Conservation (phyloP, 2,329 filamentous ascomycete genomes). For the Pyricularia grisea region DNA sequence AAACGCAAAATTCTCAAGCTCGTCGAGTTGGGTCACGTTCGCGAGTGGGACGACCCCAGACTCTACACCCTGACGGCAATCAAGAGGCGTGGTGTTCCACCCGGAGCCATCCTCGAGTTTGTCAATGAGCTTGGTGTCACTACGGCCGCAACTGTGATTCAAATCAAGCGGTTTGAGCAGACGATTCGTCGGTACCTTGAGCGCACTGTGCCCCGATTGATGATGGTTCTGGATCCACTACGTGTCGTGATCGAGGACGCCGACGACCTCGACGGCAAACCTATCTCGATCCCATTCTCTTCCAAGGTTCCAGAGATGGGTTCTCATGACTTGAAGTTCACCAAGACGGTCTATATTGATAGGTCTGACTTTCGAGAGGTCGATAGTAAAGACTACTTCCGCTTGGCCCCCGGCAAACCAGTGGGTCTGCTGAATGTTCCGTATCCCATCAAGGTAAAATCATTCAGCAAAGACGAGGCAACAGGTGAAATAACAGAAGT, state of each 20-base stretch:
- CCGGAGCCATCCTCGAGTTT: conserved; percentile 80
- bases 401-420: conserved; percentile 63
- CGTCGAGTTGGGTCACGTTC: conserved; percentile 68
- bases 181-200: conserved; percentile 81
- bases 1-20: conserved; percentile 78
- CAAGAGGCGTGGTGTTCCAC: conserved; percentile 75
- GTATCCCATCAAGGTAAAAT: conserved; percentile 58
- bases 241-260: conserved; percentile 74
- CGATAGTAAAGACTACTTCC: conserved; percentile 67
- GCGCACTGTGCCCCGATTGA: conserved; percentile 75
- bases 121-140: conserved; percentile 89
- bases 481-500: conserved; percentile 47
- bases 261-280: conserved; percentile 50
- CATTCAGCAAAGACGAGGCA: conserved; percentile 55
- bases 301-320: conserved; percentile 67
- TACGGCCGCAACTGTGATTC: conserved; percentile 69
- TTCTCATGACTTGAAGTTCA: conserved; percentile 52
- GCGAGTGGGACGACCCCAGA: conserved; percentile 85
- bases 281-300: conserved; percentile 68
- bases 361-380: conserved; percentile 67
- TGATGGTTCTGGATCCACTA: conserved; percentile 82
- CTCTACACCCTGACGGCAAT: conserved; percentile 82
- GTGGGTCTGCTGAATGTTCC: conserved; percentile 66
- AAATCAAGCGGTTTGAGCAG: conserved; percentile 76
- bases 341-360: conserved; percentile 77